Evolutionary conservation across 1,284 basidiomycete genomes (phyloP).

Genomic region (Puccinia coronata): DNA sequence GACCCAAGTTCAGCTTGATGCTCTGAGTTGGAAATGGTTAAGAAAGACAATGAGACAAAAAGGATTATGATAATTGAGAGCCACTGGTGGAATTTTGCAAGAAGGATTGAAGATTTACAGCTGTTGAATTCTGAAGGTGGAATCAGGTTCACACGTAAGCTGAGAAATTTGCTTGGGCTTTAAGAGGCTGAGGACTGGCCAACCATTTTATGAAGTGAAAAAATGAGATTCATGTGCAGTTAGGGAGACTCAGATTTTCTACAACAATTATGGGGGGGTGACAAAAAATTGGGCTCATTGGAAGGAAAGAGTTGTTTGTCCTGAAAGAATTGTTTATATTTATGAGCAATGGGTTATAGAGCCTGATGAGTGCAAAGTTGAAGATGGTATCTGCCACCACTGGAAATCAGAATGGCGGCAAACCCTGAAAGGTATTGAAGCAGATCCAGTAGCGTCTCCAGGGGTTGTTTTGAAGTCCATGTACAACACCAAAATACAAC

Average conservation of each 20-base stretch:
- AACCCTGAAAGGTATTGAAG: slow-evolving; percentile 2
- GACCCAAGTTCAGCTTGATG: slow-evolving; percentile 3
- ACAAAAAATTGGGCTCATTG: no score
- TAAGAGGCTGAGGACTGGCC: not conserved
- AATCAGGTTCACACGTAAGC: slow-evolving; percentile 1
- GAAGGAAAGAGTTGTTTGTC: no score
- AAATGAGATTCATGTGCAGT: not conserved
- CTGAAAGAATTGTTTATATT: no score
- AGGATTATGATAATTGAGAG: slow-evolving; percentile 4
- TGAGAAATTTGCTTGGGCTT: not conserved
- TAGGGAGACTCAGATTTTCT: not conserved
- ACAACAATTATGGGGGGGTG: not conserved
- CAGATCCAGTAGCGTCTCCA: not conserved
- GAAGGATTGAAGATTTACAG: slow-evolving; percentile 6
- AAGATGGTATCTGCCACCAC: no score
- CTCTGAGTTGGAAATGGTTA: not conserved
- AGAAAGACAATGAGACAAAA: not conserved
- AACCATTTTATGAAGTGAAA: no score
- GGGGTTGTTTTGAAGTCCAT: not conserved
- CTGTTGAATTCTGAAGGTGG: not conserved
- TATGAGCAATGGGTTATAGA: no score
- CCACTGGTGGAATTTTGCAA: not conserved
- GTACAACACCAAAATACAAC: not conserved
- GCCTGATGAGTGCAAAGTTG: no score
- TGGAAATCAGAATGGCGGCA: not conserved